Percentiles rank a stretch among this genome's conserved stretches.
phyloP scores from a whole-genome alignment of 371 early-diverging fungal genomes.

The Mucor mucedo region DNA sequence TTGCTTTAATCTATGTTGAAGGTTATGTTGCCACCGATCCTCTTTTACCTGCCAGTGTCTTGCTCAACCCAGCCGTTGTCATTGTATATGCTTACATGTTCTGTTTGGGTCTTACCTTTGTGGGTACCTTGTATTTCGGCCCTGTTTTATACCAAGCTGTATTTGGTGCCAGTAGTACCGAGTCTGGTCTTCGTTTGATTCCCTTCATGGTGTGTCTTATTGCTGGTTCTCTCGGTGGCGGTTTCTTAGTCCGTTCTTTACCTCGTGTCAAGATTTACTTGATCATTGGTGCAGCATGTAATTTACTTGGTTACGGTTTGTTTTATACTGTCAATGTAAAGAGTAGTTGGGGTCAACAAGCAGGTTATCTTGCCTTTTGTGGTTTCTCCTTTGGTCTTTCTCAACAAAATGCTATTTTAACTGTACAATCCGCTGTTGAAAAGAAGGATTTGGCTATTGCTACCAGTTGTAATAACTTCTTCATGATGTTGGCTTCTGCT shows the following conservation, averaged over 20 bases:
- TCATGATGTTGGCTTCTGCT: constrained; percentile 46
- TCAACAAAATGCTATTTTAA: constrained; percentile 67
- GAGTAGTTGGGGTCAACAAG: constrained; percentile 46
- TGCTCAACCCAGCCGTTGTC: constrained; percentile 44
- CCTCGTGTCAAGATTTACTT: constrained; percentile 40
- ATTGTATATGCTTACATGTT: constrained; percentile 55
- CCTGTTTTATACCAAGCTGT: constrained; percentile 64
- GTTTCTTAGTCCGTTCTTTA: constrained; percentile 23
- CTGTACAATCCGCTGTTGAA: constrained; percentile 58
- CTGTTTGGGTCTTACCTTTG: constrained; percentile 72
- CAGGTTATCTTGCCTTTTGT: constrained; percentile 45
- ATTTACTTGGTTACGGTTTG: constrained; percentile 48
- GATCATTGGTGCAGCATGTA: constrained; percentile 34
- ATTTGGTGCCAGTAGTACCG: constrained; percentile 42
- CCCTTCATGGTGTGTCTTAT: constrained; percentile 52
- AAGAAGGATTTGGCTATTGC: constrained; percentile 67
- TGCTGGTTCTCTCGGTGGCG: constrained; percentile 42
- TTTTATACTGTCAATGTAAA: constrained; percentile 44
- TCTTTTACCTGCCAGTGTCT: constrained; percentile 29
- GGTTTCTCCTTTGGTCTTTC: constrained; percentile 65
- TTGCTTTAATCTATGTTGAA: constrained; percentile 51
- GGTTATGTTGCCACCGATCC: constrained; percentile 59
- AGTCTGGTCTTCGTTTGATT: constrained; percentile 49
- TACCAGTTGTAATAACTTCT: constrained; percentile 59
- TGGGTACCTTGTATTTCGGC: constrained; percentile 73